Conservation (phyloP, 768 basidiomycete species). For the Russula earlei region DNA sequence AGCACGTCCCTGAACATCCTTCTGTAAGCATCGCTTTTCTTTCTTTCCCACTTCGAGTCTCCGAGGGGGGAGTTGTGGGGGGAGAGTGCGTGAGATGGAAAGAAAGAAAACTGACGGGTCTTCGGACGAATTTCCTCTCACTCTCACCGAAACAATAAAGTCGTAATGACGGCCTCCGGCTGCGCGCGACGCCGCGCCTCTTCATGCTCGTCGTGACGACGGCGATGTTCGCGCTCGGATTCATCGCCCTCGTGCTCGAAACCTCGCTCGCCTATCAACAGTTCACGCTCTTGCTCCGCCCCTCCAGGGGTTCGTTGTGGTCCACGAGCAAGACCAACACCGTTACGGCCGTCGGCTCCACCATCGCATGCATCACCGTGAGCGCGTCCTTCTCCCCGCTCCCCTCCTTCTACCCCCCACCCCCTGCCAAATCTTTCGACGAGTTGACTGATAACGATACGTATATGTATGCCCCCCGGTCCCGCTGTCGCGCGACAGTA, state of each 20-base stretch:
- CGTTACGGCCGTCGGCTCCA: background rate
- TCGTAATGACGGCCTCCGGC: background rate
- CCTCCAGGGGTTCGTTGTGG: background rate
- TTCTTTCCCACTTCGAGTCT: background rate
- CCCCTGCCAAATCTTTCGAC: too few species aligned
- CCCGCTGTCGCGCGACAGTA: background rate
- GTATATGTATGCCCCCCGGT: too few species aligned
- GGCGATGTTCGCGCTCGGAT: conserved; percentile 1
- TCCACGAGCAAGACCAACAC: background rate
- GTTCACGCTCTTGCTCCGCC: background rate
- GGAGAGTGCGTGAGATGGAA: too few species aligned
- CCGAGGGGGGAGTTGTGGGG: too few species aligned
- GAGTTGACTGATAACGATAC: too few species aligned
- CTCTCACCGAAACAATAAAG: background rate
- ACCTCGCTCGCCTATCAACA: conserved; percentile 5
- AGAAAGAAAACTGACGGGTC: background rate
- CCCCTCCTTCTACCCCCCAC: background rate
- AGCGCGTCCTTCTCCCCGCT: background rate
- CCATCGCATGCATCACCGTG: conserved; percentile 1
- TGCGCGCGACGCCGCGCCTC: conserved; percentile 3
- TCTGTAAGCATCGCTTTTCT: background rate
- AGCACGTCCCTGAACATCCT: conserved; percentile 11
- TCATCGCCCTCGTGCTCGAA: conserved; percentile 6
- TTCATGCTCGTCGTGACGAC: conserved; percentile 10
- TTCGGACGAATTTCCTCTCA: background rate